Evolutionary conservation across 2,329 filamentous ascomycete species (phyloP).

Genomic region (Penicillium sp.): DNA sequence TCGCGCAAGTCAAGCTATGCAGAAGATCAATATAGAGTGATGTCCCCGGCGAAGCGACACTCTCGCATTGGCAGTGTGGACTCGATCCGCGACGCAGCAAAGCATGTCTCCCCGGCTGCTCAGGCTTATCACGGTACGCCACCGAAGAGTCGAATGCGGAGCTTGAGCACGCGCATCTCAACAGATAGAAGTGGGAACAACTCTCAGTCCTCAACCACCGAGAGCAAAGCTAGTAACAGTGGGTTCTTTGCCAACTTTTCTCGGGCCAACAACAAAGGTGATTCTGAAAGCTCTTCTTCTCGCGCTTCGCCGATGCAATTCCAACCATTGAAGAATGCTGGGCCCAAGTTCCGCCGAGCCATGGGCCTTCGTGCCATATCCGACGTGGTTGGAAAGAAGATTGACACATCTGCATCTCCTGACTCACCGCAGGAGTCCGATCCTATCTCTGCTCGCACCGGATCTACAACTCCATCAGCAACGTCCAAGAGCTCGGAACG

Average conservation of each 20-base stretch:
- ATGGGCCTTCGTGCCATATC: constrained; percentile 82
- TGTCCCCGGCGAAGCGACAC: constrained; percentile 66
- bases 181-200: constrained; percentile 34
- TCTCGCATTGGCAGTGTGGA: constrained; percentile 77
- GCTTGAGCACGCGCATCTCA: constrained; percentile 58
- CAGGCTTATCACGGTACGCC: constrained; percentile 67
- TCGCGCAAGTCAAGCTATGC: constrained; percentile 73
- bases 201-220: constrained; percentile 54
- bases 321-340: constrained; percentile 57
- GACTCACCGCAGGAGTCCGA: constrained; percentile 53
- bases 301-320: constrained; percentile 49
- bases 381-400: constrained; percentile 62
- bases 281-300: constrained; percentile 49
- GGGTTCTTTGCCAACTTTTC: constrained; percentile 44
- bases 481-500: constrained; percentile 72
- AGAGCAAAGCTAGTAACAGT: constrained; percentile 45
- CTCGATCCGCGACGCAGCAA: constrained; percentile 60
- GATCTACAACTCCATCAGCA: constrained; percentile 64
- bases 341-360: constrained; percentile 55
- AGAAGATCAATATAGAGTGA: constrained; percentile 68
- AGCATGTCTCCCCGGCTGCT: constrained; percentile 53
- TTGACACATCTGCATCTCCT: constrained; percentile 41
- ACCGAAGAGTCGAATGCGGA: constrained; percentile 53
- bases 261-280: constrained; percentile 45
- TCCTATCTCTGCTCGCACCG: constrained; percentile 69